Evolutionary conservation across 768 basidiomycete species (phyloP), one percentile per base, ranked within the genome.

Genomic region (Tylopilus sp.): DNA sequence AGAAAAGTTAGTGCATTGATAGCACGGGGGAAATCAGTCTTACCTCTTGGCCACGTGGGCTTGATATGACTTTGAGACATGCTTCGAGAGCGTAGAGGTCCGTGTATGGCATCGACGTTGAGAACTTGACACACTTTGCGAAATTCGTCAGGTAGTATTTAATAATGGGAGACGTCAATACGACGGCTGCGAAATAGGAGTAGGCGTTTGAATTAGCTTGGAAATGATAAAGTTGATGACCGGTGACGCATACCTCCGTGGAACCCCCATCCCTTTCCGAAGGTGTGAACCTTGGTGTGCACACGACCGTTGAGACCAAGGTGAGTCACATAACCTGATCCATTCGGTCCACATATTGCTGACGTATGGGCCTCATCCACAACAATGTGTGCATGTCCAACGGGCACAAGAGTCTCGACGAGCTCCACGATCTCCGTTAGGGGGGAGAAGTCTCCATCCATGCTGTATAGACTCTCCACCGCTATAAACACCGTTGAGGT

Each of bases 351-450:
- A 56, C 73, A 79, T 18, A 78, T 58, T 0, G 77, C 81, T 0
- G 78, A 80, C 6, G 80, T 73, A 54, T 84, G 82, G 0, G 80
- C 80, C 61, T 81, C 82, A 52, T 83, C 82, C 12, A 82, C 69
- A 7, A 82, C 63, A 26, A 83, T 66, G 63, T 74, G 74, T 26
- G 64, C 70, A 40, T 67, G 68, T 9, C 67, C 70, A 7, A 48
- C 44, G 3, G 75, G 77, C 5, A 79, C 60, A 0, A 67, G 53
- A 1, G 60, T 50, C 22, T 79, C 69, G 23, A 78, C 52, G 2
- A 73, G 41, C 11, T 66, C 63, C 28, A 78, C 68, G 12, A 82
- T 72, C 36, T 72, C 71, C 2, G 48, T 52, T 8, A 84, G 60
- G 3, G 79, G 80, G 3, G 71, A 69, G 31, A 81, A 69, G 53